phyloP scores from a whole-genome alignment of 495 filamentous ascomycete species.

The Neurospora intermedia region DNA sequence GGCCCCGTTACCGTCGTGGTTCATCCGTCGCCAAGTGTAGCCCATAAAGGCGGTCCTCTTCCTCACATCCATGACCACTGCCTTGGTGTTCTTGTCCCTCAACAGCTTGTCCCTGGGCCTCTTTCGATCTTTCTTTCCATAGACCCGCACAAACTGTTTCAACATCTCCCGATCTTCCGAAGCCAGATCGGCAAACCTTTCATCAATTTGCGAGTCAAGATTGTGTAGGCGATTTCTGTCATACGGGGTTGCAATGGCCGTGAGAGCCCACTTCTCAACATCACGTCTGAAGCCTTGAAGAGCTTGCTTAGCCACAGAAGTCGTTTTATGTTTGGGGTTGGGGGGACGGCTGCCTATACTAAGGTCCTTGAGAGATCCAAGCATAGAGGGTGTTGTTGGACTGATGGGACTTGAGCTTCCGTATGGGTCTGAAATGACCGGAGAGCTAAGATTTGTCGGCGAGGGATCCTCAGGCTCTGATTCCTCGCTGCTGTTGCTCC shows the following conservation, averaged over 20 bases:
- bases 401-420: neutral
- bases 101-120: slow-evolving; percentile 70
- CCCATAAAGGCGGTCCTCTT: slow-evolving; percentile 76
- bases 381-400: neutral
- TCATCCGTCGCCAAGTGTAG: slow-evolving; percentile 64
- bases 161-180: slow-evolving; percentile 23
- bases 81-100: slow-evolving; percentile 53
- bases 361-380: neutral
- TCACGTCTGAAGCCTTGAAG: slow-evolving; percentile 25
- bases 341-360: neutral
- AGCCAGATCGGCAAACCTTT: slow-evolving; percentile 9
- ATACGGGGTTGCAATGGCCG: slow-evolving; percentile 32
- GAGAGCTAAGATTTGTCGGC: neutral
- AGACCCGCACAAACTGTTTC: slow-evolving; percentile 21
- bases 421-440: neutral
- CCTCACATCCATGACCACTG: slow-evolving; percentile 61
- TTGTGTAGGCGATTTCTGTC: slow-evolving; percentile 32
- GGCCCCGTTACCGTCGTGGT: slow-evolving; percentile 3
- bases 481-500: slow-evolving; percentile 29
- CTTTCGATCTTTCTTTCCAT: slow-evolving; percentile 28
- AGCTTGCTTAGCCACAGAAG: neutral
- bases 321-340: neutral
- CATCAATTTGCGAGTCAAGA: slow-evolving; percentile 37
- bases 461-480: slow-evolving; percentile 24
- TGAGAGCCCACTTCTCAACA: slow-evolving; percentile 28